Base-by-base conservation (phyloP, 2,329 filamentous ascomycete genomes). In the Sclerotiophoma versabilis region DNA sequence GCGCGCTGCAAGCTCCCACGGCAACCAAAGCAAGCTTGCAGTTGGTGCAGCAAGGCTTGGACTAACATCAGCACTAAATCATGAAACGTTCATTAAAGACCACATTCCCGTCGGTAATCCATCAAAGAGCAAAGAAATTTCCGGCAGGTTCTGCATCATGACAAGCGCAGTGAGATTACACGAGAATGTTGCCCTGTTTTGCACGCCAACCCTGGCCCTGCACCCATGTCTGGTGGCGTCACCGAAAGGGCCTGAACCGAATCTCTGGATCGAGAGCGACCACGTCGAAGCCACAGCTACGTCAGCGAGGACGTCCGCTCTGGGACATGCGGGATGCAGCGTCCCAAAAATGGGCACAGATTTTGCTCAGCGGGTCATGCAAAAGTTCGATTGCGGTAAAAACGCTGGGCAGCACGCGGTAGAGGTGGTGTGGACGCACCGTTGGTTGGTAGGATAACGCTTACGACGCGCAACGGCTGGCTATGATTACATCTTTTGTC, bases 191-290 rank as follows among this genome's bases (percentile, higher is more conserved):
- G 51, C 45, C 51, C 15, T 54, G 45, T 49, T 54, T 54, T 48
- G 25, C 41, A 33, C 45, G 29, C 46, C 51, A 49, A 49, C 41
- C 39, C 33, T 54, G 39, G 44, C 49, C 45, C 20, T 30, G 23
- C 29, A 49, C 46, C 51, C 51, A 25, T 54, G 51, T 49, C 39
- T 39, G 19, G 45, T 54, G 51, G 51, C 45, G 51, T 49, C 51
- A 54, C 34, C 34, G 10, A 30, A 36, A 17, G 15, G 51, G 15
- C n/a, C 22, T 41, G 38, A 27, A 34, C 45, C 44, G 30, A 46
- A n/a, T 26, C 22, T 26, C 10, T 41, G 39, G 43, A 36, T 47
- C 30, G 49, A 27, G 30, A 22, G 47, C 6, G 27, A 41, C 37
- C 25, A 36, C 19, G 17, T 6, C 36, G 29, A 29, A 49, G 39